phyloP scores from a whole-genome alignment of 352 stramenopile species.

The Phytophthora sp. region DNA sequence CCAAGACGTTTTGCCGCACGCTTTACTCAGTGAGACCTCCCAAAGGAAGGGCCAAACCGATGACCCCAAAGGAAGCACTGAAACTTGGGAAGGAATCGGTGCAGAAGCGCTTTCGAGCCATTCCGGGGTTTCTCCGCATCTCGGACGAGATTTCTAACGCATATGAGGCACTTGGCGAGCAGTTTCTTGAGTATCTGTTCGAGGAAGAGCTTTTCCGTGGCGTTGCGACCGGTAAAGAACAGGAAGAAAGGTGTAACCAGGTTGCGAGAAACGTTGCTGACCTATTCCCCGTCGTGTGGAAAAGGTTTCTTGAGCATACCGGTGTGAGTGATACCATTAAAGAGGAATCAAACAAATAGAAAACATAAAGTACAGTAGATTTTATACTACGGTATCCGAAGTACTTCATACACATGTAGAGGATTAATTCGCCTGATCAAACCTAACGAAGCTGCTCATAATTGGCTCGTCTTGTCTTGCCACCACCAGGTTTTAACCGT shows the following conservation, averaged over 20 bases:
- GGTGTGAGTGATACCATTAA: conserved; percentile 49
- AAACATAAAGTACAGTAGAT: conserved; percentile 36
- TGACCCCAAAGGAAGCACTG: conserved; percentile 28
- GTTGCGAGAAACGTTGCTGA: conserved; percentile 49
- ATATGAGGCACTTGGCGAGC: conserved; percentile 59
- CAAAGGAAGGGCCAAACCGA: conserved; percentile 22
- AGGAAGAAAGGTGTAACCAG: conserved; percentile 44
- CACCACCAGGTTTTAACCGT: conserved; percentile 93
- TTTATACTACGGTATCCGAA: too few species aligned
- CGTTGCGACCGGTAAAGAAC: conserved; percentile 18
- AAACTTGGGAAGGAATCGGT: conserved; percentile 40
- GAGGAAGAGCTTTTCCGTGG: conserved; percentile 43
- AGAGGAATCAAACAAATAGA: conserved; percentile 31
- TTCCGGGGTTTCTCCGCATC: conserved; percentile 61
- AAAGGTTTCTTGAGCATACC: conserved; percentile 62
- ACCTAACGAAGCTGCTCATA: conserved; percentile 3
- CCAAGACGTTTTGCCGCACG: conserved; percentile 63
- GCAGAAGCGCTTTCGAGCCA: conserved; percentile 60
- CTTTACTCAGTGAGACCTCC: conserved; percentile 39
- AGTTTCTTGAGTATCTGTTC: conserved; percentile 70
- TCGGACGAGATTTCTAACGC: conserved; percentile 40
- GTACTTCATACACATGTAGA: too few species aligned
- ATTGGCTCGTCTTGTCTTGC: conserved; percentile 61
- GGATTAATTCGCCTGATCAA: conserved; percentile 10
- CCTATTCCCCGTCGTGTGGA: conserved; percentile 79